Percentiles rank a stretch among this genome's conserved stretches.
phyloP scores from a whole-genome alignment of 164 flowering plant genomes.

The Santalum album region DNA sequence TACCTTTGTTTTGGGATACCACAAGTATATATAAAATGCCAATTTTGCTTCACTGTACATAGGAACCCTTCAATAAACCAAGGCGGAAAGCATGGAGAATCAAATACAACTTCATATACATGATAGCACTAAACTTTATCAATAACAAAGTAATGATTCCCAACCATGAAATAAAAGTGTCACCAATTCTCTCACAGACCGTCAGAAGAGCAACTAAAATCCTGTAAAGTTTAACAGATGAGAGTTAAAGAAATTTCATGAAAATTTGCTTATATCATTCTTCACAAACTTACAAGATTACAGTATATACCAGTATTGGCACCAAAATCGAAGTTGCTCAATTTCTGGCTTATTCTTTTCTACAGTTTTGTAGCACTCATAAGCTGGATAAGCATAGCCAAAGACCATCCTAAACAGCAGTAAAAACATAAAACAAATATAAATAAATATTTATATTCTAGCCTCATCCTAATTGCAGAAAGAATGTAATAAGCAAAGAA shows the following conservation, averaged over 20 bases:
- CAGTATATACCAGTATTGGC: constrained; percentile 78
- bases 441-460: not conserved
- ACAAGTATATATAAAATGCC: constrained; percentile 79
- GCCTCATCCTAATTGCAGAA: not conserved
- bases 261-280: not conserved
- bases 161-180: constrained; percentile 87
- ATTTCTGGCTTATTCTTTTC: constrained; percentile 89
- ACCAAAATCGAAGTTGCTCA: constrained; percentile 94
- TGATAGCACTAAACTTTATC: not conserved
- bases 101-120: constrained; percentile 3
- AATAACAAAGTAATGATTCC: constrained; percentile 2
- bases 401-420: constrained; percentile 57
- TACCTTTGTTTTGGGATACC: constrained; percentile 94
- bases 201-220: constrained; percentile 85
- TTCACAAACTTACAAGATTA: not conserved
- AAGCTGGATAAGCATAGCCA: constrained; percentile 98
- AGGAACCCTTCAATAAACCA: constrained; percentile 65
- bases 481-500: not conserved
- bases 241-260: not conserved
- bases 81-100: no score
- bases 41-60: constrained; percentile 96
- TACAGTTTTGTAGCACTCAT: constrained; percentile 84
- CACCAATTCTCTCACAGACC: constrained; percentile 79
- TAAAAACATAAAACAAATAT: not conserved
- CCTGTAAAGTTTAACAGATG: constrained; percentile 36